Base-by-base conservation (phyloP, 177 flowering plant species). In the Telopea speciosissima region DNA sequence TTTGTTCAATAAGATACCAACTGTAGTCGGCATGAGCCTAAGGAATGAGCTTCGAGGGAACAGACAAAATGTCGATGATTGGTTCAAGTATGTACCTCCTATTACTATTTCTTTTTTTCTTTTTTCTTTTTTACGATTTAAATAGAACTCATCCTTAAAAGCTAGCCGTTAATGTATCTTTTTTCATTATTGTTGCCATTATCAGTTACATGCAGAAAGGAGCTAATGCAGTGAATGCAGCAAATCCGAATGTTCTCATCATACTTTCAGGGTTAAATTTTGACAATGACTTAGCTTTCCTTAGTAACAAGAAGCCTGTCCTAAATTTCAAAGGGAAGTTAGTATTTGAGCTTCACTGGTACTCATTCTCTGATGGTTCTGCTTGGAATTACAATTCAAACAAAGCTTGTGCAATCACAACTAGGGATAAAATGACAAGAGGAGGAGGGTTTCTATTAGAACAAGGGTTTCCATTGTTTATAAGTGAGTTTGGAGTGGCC, bases 401-500 rank as follows among this genome's bases (percentile, higher is more conserved):
- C 61, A 5, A 58, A 5, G 23, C 7, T 7, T 58, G 61, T 58
- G 61, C 6, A 21, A 58, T 5, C 1, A n/a, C 19, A 1, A n/a
- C 6, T 8, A 6, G 40, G 61, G 7, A 58, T 16, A 58, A 21
- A 1, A 7, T 58, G 61, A 58, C 1, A 4, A 54, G 21, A 19
- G n/a, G 9, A 58, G n/a, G 7, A 58, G 7, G 3, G 7, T 88
- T 83, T 65, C 63, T 92, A 71, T 23, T 88, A 66, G 83, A 81
- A 0, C 3, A 52, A 0, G 91, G 93, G 0, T 83, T 71, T 69
- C 97, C 99, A 10, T 65, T 94, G 84, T 81, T 94, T 63, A 66
- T 92, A 23, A 88, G 97, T 65, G 99, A 94, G 81, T 92, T 83
- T 74, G 99, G 98, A 2, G 68, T 84, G 14, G 97, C 90, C 69